phyloP scores from a whole-genome alignment of 352 stramenopile species.

The Thalassiosira livingstoniorum region DNA sequence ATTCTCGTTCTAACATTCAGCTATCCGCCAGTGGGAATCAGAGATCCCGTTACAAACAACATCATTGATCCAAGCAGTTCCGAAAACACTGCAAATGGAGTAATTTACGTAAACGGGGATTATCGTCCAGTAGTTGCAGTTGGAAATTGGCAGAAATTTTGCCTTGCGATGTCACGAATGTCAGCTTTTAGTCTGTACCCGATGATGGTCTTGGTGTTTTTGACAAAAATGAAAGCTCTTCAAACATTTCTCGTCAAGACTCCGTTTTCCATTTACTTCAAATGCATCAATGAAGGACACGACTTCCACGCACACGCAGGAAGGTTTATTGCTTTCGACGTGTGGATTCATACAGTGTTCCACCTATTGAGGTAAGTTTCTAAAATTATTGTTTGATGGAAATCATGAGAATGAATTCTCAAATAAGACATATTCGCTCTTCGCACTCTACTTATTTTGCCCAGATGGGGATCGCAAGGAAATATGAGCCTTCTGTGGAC shows the following conservation, averaged over 20 bases:
- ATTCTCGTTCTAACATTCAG: constrained; percentile 53
- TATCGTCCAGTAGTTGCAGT: constrained; percentile 55
- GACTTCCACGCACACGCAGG: constrained; percentile 58
- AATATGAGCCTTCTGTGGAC: constrained; percentile 53
- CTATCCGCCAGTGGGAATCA: constrained; percentile 35
- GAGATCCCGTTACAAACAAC: constrained; percentile 22
- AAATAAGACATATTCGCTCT: no score
- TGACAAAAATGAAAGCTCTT: constrained; percentile 57
- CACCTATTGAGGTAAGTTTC: no score
- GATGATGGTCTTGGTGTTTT: constrained; percentile 56
- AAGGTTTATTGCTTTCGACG: constrained; percentile 49
- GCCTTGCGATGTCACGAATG: constrained; percentile 46
- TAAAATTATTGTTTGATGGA: no score
- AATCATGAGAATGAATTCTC: no score
- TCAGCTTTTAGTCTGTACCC: constrained; percentile 69
- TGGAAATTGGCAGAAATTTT: constrained; percentile 29
- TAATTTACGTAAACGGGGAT: constrained; percentile 57
- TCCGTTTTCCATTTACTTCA: constrained; percentile 52
- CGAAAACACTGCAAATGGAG: constrained; percentile 52
- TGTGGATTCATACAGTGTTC: constrained; percentile 49
- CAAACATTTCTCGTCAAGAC: constrained; percentile 48
- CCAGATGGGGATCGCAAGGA: constrained; percentile 51
- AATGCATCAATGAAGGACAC: constrained; percentile 33
- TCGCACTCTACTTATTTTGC: no score
- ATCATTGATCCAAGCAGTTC: constrained; percentile 54